phyloP scores from a whole-genome alignment of 139 green algal species.

The Closterium sp. region DNA sequence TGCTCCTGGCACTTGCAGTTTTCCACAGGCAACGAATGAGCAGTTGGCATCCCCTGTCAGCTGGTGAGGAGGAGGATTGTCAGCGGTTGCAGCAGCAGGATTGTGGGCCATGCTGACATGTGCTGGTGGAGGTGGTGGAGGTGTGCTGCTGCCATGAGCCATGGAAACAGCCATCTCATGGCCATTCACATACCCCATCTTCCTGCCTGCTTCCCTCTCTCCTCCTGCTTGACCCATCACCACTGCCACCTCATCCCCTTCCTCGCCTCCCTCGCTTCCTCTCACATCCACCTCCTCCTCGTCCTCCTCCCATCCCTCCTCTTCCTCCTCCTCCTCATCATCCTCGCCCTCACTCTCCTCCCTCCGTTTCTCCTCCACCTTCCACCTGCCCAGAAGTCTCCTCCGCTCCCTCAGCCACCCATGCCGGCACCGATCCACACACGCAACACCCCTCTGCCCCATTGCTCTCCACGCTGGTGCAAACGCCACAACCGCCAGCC shows the following conservation, averaged over 20 bases:
- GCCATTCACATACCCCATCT: not conserved
- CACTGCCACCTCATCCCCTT: not conserved
- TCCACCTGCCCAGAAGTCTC: not conserved
- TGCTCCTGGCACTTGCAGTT: not conserved
- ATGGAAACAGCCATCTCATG: too few relatives aligned
- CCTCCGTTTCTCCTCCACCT: not conserved
- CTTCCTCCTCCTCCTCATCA: not conserved
- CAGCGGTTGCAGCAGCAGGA: too few relatives aligned
- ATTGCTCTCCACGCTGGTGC: not conserved
- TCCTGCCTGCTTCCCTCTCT: not conserved
- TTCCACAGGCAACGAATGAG: not conserved
- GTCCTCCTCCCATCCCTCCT: not conserved
- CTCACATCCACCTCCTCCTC: not conserved
- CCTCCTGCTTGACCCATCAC: not conserved
- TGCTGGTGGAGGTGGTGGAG: too few relatives aligned
- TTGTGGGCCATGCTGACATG: too few relatives aligned
- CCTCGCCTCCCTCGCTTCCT: not conserved
- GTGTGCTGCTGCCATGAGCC: too few relatives aligned
- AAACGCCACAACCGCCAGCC: not conserved
- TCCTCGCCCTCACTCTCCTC: not conserved
- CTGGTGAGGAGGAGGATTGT: too few relatives aligned
- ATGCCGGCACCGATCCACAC: not conserved
- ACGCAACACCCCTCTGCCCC: not conserved
- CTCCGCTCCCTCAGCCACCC: not conserved
- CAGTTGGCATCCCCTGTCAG: too few relatives aligned